Evolutionary conservation across 345 rosid genomes (phyloP), one percentile per base, ranked within the genome.

Genomic region (Adansonia digitata): DNA sequence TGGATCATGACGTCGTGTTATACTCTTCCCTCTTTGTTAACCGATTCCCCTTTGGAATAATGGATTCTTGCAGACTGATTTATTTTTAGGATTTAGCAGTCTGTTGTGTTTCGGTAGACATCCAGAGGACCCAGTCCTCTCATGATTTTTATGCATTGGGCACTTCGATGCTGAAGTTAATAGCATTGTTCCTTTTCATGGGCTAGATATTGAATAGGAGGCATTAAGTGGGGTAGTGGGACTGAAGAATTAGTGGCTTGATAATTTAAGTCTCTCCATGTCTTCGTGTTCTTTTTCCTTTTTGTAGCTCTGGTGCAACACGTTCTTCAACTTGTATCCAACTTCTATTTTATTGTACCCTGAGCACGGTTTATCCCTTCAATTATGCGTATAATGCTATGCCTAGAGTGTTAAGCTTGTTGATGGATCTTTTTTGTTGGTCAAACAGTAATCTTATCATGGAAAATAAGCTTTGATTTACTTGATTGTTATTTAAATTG

Each of bases 401-500:
- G 53, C 13, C 43, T 22, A 45, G 71, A 42, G 34, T 22, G 2
- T 12, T 40, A 40, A 3, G 42, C 20, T 67, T 39, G 51, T 24
- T 46, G 52, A 13, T 27, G 37, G 40, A 37, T 5, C 24, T n/a
- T 24, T n/a, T 69, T 69, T 20, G 5, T 71, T 37, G 63, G 2
- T 55, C 48, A 37, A 55, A 57, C 15, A 9, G 39, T 69, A 12
- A 4, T 15, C 11, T 81, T 11, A 11, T 31, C 45, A 39, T 18
- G 70, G 62, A 63, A 68, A 68, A 68, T 68, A 17, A 46, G 43
- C 46, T 52, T 74, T 39, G 53, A 2, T 20, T n/a, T 55, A 13
- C n/a, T 46, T 39, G 59, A 70, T 72, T 8, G 3, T 37, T 64
- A 49, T 59, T 59, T 61, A 9, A 71, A 34, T 68, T 65, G 72